Base-by-base conservation (phyloP, 768 basidiomycete species). In the Pleurotus giganteus region DNA sequence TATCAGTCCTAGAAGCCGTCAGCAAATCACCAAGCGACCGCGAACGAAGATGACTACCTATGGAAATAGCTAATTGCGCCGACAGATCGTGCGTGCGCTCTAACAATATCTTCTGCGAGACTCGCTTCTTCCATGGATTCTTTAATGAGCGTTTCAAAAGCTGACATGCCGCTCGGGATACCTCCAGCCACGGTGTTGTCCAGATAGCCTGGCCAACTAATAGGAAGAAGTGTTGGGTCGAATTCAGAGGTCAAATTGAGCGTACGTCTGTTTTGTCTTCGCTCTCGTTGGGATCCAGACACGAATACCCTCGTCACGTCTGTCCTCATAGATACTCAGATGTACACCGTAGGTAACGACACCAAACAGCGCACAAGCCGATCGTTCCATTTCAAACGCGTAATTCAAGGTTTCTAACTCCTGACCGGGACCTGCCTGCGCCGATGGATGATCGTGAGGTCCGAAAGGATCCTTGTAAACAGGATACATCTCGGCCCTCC, bases 71-170 rank as follows among this genome's bases (percentile, higher is more conserved):
- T 91, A 46, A 93, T 69, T 1, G 82, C 79, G 3, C 94, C 94
- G 8, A 77, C 82, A 5, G 81, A 62, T 57, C 78, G 81, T 11
- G 86, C 75, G 57, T 86, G 71, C 19, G 76, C 71, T 45, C 79
- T 73, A 9, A 91, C 83, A 42, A 92, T 65, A n/a, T 74, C 68
- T 49, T 85, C 85, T 2, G 77, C 74, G 21, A 98, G 75, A 60
- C 87, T 92, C 2, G 94, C 96, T 68, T 99, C 96, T 65, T 98
- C 96, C 78, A 84, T 86, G 53, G 91, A 88, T 68, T 98, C 96
- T 65, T 96, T 97, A 32, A 95, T 79, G 41, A 98, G 72, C 1
- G 85, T 79, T 45, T 94, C 88, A 45, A 90, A 82, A 3, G 81
- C 69, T 0, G 79, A 65, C 72, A 88, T 85, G 1, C 94, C 91